A percentile compares a stretch with the other conserved stretches of the same genome.
Conservation (phyloP, 108 stramenopile genomes). For the Cyclotella baltica region DNA sequence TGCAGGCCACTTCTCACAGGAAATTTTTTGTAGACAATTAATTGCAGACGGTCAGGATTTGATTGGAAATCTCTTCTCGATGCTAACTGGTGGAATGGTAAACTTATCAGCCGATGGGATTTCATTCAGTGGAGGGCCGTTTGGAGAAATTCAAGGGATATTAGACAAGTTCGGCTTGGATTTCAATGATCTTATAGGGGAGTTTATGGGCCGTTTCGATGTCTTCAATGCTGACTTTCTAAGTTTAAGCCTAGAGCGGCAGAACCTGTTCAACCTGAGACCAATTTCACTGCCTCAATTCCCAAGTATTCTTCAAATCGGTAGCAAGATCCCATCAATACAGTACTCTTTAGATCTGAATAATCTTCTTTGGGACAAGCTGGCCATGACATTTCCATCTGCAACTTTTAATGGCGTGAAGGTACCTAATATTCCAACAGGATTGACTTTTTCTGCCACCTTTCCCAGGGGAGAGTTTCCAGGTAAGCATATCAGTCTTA, state of each 20-base stretch:
- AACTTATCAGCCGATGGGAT: background rate
- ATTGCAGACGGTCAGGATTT: conserved; percentile 18
- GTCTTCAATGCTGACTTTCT: conserved; percentile 8
- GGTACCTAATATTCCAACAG: conserved; percentile 24
- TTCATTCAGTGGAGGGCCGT: conserved; percentile 11
- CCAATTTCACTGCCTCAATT: conserved; percentile 23
- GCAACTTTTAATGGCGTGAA: conserved; percentile 20
- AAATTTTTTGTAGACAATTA: conserved; percentile 10
- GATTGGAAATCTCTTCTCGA: conserved; percentile 1
- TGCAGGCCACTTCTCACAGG: background rate
- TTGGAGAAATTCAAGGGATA: conserved; percentile 18
- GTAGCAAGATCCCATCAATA: conserved; percentile 29
- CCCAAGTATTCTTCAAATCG: conserved; percentile 32
- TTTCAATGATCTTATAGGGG: conserved; percentile 8
- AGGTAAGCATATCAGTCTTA: background rate
- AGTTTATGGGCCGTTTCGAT: conserved; percentile 11
- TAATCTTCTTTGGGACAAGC: conserved; percentile 25
- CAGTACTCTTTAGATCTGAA: conserved; percentile 20
- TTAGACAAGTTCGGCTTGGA: conserved; percentile 29
- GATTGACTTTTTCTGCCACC: conserved; percentile 13
- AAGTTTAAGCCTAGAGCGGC: background rate
- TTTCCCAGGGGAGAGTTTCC: background rate
- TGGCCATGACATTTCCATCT: conserved; percentile 15
- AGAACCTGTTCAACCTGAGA: conserved; percentile 21
- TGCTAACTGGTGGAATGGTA: conserved; percentile 11